A percentile compares a stretch with the other conserved stretches of the same genome.
Evolutionary conservation across 2,329 filamentous ascomycete genomes (phyloP).

Genomic region (Penicillium sp.): DNA sequence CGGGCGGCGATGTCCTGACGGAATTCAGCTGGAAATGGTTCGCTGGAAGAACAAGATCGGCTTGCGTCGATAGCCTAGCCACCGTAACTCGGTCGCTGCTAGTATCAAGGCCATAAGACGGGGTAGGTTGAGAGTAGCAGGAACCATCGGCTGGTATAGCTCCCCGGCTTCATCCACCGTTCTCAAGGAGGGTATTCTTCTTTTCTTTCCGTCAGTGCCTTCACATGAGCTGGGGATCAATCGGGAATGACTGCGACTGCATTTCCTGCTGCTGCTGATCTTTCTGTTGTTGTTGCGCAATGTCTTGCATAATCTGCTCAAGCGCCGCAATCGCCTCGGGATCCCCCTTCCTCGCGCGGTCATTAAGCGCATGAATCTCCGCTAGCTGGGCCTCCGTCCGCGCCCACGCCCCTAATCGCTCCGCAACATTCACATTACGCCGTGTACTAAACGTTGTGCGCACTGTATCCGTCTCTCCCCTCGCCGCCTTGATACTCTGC

Average conservation of each 20-base stretch:
- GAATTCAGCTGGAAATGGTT: too few species aligned
- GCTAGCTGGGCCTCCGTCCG: slow-evolving; percentile 41
- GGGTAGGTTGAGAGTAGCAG: neutral
- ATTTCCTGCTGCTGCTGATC: neutral
- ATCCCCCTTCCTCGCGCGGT: slow-evolving; percentile 41
- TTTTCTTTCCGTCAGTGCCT: neutral
- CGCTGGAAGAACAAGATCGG: neutral
- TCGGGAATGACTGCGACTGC: neutral
- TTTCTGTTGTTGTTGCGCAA: neutral
- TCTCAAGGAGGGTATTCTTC: neutral
- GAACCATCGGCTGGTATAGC: neutral
- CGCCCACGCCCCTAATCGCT: slow-evolving; percentile 40
- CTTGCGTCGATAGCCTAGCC: neutral
- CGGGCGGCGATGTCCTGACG: too few species aligned
- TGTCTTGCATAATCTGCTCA: slow-evolving; percentile 30
- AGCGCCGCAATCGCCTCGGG: slow-evolving; percentile 36
- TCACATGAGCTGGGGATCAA: slow-evolving; percentile 1
- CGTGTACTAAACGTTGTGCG: slow-evolving; percentile 57
- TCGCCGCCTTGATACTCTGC: slow-evolving; percentile 64
- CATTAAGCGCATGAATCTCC: slow-evolving; percentile 40
- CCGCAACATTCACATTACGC: slow-evolving; percentile 35
- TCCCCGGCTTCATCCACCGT: neutral
- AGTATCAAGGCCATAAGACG: neutral
- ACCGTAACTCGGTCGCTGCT: neutral
- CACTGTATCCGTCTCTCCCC: slow-evolving; percentile 67